Evolutionary conservation across 2,329 filamentous ascomycete genomes (phyloP).

Genomic region (Intubia oerlemansii): DNA sequence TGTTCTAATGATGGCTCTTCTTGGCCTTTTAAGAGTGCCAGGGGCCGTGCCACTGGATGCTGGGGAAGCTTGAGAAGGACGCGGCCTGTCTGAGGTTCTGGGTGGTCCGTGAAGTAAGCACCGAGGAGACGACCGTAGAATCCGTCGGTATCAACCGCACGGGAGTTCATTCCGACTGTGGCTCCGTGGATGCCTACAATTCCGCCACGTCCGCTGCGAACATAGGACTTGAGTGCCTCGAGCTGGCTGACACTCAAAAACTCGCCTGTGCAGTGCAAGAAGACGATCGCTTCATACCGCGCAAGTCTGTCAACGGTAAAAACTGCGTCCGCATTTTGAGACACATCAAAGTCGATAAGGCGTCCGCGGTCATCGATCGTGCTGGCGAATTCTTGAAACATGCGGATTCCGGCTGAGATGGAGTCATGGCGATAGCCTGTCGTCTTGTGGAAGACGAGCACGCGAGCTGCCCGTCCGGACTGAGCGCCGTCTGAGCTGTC

Average conservation of each 20-base stretch:
- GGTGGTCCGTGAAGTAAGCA: conserved; percentile 17
- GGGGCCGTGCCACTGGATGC: conserved; percentile 12
- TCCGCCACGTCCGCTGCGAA: conserved; percentile 14
- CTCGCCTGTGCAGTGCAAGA: conserved; percentile 18
- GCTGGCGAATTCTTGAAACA: too few relatives aligned
- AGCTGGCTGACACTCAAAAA: conserved; percentile 15
- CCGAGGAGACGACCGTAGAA: conserved; percentile 19
- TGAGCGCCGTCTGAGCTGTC: too few relatives aligned
- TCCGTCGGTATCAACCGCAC: conserved; percentile 7
- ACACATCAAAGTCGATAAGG: too few relatives aligned
- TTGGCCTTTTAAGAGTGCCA: conserved; percentile 2
- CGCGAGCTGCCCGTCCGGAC: too few relatives aligned
- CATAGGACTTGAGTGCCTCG: conserved; percentile 13
- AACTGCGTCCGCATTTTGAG: conserved; percentile 14
- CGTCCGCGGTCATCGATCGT: too few relatives aligned
- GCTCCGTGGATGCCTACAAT: conserved; percentile 21
- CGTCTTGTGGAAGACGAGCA: too few relatives aligned
- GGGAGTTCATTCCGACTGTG: conserved; percentile 12
- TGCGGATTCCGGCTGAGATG: too few relatives aligned
- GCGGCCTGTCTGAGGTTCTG: conserved; percentile 15
- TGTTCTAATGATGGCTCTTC: background rate
- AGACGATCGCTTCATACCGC: conserved; percentile 15
- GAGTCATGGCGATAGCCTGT: too few relatives aligned
- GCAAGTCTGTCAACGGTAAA: conserved; percentile 13
- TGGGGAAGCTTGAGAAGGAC: conserved; percentile 11